phyloP scores from a whole-genome alignment of 805 yeast genomes.

The Metschnikowia reukaufii region DNA sequence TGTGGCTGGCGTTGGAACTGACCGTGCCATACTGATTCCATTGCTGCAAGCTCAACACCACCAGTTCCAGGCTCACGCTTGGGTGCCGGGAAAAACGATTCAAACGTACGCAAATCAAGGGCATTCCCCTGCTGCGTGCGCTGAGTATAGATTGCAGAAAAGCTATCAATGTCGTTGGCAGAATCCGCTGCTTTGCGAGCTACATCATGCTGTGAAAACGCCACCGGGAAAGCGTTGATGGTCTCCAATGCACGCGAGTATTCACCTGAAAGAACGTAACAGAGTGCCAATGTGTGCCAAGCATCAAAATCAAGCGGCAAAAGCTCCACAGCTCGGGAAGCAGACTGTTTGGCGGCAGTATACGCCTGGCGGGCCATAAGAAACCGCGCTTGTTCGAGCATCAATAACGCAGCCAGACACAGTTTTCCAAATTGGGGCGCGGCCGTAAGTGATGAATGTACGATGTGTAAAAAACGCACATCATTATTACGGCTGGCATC shows the following conservation, averaged over 20 bases:
- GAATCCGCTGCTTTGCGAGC: conserved; percentile 7
- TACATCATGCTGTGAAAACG: conserved; percentile 5
- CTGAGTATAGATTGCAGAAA: conserved; percentile 12
- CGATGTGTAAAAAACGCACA: conserved; percentile 45
- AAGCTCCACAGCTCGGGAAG: conserved; percentile 59
- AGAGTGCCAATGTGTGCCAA: conserved; percentile 66
- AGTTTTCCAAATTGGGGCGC: conserved; percentile 12
- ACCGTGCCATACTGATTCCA: conserved; percentile 35
- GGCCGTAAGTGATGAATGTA: conserved; percentile 29
- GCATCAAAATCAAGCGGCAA: conserved; percentile 75
- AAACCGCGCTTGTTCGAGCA: conserved; percentile 64
- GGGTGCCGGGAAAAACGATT: conserved; percentile 19
- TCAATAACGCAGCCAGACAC: conserved; percentile 57
- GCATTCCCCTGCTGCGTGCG: conserved; percentile 7
- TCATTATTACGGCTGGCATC: conserved; percentile 38
- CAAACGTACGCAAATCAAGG: conserved; percentile 16
- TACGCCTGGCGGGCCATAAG: conserved; percentile 54
- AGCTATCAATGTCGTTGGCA: conserved; percentile 16
- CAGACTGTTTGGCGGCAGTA: conserved; percentile 57
- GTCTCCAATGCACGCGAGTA: conserved; percentile 61
- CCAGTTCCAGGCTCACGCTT: neutral
- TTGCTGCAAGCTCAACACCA: conserved; percentile 26
- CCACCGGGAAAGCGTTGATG: conserved; percentile 73
- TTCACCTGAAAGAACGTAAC: conserved; percentile 57
- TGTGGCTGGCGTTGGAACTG: conserved; percentile 29